These are phyloP conservation scores for Aspergillus sp. DNA, from an alignment of 2,329 filamentous ascomycete species.

Conservation along the genomic window DNA sequence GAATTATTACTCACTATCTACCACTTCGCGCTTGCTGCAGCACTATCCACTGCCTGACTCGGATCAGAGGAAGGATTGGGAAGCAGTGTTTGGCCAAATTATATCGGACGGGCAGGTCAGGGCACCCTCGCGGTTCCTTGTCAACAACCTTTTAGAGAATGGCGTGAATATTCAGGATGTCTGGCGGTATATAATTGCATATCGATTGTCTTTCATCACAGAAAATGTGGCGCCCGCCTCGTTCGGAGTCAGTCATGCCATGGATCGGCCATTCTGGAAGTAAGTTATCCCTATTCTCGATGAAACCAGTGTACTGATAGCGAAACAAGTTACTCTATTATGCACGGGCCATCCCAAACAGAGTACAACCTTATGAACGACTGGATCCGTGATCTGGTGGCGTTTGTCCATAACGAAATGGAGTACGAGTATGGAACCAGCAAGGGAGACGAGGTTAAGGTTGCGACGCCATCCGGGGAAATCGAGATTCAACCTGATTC, in stretches of 20 bases:
- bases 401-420: slow-evolving; percentile 42
- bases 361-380: slow-evolving; percentile 44
- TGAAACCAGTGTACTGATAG: background rate
- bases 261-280: slow-evolving; percentile 53
- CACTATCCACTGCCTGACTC: slow-evolving; percentile 42
- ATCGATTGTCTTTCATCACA: slow-evolving; percentile 49
- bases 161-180: slow-evolving; percentile 41
- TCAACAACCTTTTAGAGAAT: slow-evolving; percentile 29
- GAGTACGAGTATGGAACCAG: slow-evolving; percentile 41
- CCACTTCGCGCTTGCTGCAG: slow-evolving; percentile 41
- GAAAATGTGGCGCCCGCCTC: slow-evolving; percentile 43
- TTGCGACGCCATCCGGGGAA: slow-evolving; percentile 36
- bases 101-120: slow-evolving; percentile 30
- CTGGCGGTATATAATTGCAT: slow-evolving; percentile 51
- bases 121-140: slow-evolving; percentile 26
- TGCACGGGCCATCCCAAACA: slow-evolving; percentile 41
- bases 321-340: slow-evolving; percentile 40
- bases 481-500: slow-evolving; percentile 43
- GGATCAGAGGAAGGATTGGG: slow-evolving; percentile 41
- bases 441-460: slow-evolving; percentile 41
- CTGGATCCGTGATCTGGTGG: slow-evolving; percentile 45
- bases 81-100: slow-evolving; percentile 46
- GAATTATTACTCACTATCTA: slow-evolving; percentile 51
- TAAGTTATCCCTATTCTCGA: slow-evolving; percentile 28
- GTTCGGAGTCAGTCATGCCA: slow-evolving; percentile 41